Evolutionary conservation across 2,329 filamentous ascomycete genomes (phyloP).

Genomic region (Trichoderma sp.): DNA sequence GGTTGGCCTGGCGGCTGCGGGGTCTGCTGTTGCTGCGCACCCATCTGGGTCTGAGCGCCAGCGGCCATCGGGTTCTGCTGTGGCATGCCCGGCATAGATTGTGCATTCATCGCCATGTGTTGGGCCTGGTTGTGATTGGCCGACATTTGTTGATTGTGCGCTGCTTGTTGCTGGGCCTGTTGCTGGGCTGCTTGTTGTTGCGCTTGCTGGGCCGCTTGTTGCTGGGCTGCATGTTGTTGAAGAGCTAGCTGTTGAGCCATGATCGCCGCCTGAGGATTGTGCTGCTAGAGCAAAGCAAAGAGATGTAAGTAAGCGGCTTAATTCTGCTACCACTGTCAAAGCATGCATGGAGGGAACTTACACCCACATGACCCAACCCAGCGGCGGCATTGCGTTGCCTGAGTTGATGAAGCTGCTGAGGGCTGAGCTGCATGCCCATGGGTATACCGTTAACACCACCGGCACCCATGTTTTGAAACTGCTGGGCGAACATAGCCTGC

Average conservation of each 20-base stretch:
- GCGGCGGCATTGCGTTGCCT: slow-evolving; percentile 41
- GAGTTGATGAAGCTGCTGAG: slow-evolving; percentile 52
- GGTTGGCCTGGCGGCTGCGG: slow-evolving; percentile 14
- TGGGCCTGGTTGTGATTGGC: slow-evolving; percentile 47
- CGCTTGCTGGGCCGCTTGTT: slow-evolving; percentile 19
- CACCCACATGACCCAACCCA: slow-evolving; percentile 42
- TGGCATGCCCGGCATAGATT: slow-evolving; percentile 45
- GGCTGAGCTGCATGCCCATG: slow-evolving; percentile 52
- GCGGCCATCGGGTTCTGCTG: slow-evolving; percentile 43
- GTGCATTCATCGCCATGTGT: slow-evolving; percentile 47
- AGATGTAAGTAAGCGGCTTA: not conserved
- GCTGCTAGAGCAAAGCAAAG: slow-evolving; percentile 23
- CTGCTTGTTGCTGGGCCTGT: slow-evolving; percentile 34
- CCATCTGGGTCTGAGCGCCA: slow-evolving; percentile 32
- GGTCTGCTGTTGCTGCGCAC: slow-evolving; percentile 25
- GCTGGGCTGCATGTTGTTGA: slow-evolving; percentile 35
- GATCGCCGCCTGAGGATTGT: slow-evolving; percentile 36
- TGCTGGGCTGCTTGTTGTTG: slow-evolving; percentile 29
- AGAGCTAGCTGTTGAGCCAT: slow-evolving; percentile 50
- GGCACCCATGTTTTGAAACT: slow-evolving; percentile 51
- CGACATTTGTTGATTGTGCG: slow-evolving; percentile 41
- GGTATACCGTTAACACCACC: slow-evolving; percentile 44
- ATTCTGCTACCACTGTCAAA: not conserved
- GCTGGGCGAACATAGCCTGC: slow-evolving; percentile 55
- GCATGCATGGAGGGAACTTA: not conserved